These are phyloP conservation scores for Rhazya stricta DNA, from an alignment of 257 asterid genomes.

Conservation along the genomic window DNA sequence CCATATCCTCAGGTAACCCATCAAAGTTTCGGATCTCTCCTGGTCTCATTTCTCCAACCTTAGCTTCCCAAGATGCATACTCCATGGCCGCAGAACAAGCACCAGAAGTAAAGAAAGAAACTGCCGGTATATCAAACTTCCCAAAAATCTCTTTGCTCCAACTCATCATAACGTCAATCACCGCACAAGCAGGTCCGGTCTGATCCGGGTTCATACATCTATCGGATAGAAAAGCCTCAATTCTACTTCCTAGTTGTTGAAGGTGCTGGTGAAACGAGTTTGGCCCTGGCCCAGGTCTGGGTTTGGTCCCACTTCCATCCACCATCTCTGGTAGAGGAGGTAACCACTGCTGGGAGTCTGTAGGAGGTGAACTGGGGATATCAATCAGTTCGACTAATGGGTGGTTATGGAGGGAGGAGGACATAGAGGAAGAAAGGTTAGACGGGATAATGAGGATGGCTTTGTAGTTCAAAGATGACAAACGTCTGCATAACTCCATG, in stretches of 20 bases:
- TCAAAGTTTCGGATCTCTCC: conserved; percentile 35
- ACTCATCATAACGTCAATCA: conserved; percentile 72
- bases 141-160: conserved; percentile 56
- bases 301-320: neutral
- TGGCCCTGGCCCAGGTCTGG: conserved; percentile 9
- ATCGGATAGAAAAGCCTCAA: conserved; percentile 34
- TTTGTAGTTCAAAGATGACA: conserved; percentile 36
- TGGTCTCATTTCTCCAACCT: conserved; percentile 33
- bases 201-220: conserved; percentile 27
- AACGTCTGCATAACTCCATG: conserved; percentile 58
- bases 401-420: conserved; percentile 19
- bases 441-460: conserved; percentile 54
- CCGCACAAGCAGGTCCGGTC: conserved; percentile 44
- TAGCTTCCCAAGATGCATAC: conserved; percentile 53
- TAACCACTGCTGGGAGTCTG: conserved; percentile 7
- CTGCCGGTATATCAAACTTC: conserved; percentile 39
- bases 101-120: conserved; percentile 55
- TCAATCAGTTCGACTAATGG: conserved; percentile 20
- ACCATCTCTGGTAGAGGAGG: conserved; percentile 5
- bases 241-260: conserved; percentile 38
- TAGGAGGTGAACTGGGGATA: conserved; percentile 29
- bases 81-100: conserved; percentile 64
- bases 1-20: conserved; percentile 52
- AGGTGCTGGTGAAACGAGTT: conserved; percentile 17
- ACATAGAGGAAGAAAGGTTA: conserved; percentile 53